Evolutionary conservation across 2,329 filamentous ascomycete genomes (phyloP).

Genomic region (Berkeleyomyces basicola): DNA sequence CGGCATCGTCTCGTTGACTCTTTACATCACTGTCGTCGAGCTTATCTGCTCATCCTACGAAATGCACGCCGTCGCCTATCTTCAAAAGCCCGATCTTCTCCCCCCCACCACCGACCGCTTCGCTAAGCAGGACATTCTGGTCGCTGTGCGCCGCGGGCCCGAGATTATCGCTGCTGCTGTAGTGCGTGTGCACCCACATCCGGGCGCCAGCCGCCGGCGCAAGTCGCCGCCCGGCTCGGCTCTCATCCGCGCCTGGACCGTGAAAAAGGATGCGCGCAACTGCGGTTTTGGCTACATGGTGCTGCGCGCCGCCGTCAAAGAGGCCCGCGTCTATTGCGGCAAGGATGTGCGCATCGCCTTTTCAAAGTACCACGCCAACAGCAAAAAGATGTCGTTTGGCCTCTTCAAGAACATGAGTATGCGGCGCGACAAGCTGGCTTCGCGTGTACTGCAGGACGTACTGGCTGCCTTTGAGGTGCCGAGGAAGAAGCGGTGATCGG

Average conservation of each 20-base stretch:
- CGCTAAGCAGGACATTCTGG: conserved; percentile 33
- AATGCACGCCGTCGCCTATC: conserved; percentile 42
- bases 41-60: conserved; percentile 47
- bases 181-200: conserved; percentile 26
- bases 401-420: conserved; percentile 47
- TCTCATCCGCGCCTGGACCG: conserved; percentile 71
- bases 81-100: conserved; percentile 39
- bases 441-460: conserved; percentile 33
- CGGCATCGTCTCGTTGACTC: conserved; percentile 42
- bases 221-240: conserved; percentile 33
- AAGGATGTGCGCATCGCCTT: conserved; percentile 53
- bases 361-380: conserved; percentile 63
- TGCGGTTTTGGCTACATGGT: conserved; percentile 57
- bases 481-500: conserved; percentile 29
- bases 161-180: conserved; percentile 57
- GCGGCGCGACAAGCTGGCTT: conserved; percentile 40
- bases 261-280: conserved; percentile 48
- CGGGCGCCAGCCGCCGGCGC: conserved; percentile 5
- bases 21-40: conserved; percentile 43
- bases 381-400: conserved; percentile 41
- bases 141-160: conserved; percentile 39
- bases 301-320: conserved; percentile 53
- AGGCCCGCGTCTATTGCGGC: conserved; percentile 52
- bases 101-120: conserved; percentile 16
- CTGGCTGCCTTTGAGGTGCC: conserved; percentile 31